A percentile compares a stretch with the other conserved stretches of the same genome.
Conservation (phyloP, 345 rosid genomes). For the Physaria fendleri region DNA sequence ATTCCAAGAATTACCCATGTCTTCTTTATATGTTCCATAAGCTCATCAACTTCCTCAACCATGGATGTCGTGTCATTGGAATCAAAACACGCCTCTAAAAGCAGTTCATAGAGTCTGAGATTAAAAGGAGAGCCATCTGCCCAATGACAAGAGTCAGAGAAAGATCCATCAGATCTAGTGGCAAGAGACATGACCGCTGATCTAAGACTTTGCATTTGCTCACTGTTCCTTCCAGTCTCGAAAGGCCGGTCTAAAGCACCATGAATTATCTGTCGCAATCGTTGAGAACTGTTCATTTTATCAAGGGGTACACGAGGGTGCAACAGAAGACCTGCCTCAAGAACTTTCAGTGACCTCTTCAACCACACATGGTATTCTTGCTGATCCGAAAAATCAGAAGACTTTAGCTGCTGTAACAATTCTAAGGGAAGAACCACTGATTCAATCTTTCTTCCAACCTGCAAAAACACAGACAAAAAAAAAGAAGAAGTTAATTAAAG, state of each 20-base stretch:
- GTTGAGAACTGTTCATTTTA: constrained; percentile 55
- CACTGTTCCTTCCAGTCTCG: constrained; percentile 90
- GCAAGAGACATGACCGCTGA: constrained; percentile 80
- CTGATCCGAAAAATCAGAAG: constrained; percentile 78
- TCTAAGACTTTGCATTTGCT: constrained; percentile 90
- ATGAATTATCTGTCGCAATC: constrained; percentile 65
- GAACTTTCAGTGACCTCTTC: constrained; percentile 74
- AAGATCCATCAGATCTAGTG: constrained; percentile 76
- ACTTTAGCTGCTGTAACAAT: constrained; percentile 84
- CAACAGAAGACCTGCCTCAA: constrained; percentile 80
- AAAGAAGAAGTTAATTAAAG: background rate
- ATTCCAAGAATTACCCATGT: constrained; percentile 92
- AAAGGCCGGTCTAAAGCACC: constrained; percentile 67
- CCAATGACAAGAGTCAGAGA: constrained; percentile 84
- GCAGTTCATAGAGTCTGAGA: constrained; percentile 77
- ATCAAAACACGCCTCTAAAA: constrained; percentile 85
- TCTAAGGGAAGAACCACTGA: constrained; percentile 83
- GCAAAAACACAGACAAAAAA: constrained; percentile 5
- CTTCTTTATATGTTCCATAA: constrained; percentile 95
- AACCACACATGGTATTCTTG: constrained; percentile 87
- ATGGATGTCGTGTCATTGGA: constrained; percentile 55
- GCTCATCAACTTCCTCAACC: constrained; percentile 88
- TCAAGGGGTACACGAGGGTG: constrained; percentile 85
- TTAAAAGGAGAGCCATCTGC: constrained; percentile 94
- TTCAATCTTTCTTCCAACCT: constrained; percentile 92